Evolutionary conservation across 257 asterid genomes (phyloP), one percentile per base, ranked within the genome.

Genomic region (Solanum virginianum): DNA sequence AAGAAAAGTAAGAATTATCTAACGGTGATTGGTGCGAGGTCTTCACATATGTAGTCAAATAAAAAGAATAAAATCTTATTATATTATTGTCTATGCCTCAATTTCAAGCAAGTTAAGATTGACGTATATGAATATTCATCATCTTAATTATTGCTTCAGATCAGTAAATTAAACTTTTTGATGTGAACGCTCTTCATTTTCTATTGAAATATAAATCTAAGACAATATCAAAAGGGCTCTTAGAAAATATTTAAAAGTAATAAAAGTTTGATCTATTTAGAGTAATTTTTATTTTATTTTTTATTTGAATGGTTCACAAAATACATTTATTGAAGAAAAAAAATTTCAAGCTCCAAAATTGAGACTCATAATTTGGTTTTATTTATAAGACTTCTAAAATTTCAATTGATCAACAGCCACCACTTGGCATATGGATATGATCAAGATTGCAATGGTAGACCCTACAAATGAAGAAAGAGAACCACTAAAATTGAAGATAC

Each of bases 401-500:
- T 5, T 47, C 45, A 75, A 22, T 49, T 8, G 14, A 75, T 75
- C 36, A 22, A 24, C 1, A 15, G 13, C 5, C 8, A 75, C 43
- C 8, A 77, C 12, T 51, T 49, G 80, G 53, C 41, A 74, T 26
- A 51, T 10, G 12, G 66, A 41, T n/a, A 59, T 24, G 63, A 1
- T 7, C 29, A 51, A 59, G 22, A 65, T 43, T 43, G 39, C 16
- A n/a, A 10, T 69, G 26, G 2, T 81, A 55, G 84, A 88, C 26
- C 86, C 86, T 70, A 29, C 49, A n/a, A n/a, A 13, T 12, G 55
- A 56, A 74, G 72, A 47, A 72, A 75, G 81, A 29, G 66, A 85
- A 56, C 88, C 89, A 85, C 24, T 43, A 41, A 55, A 72, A 65
- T 5, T 18, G 43, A 7, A 88, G 85, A 85, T 85, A 85, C 71